Conservation (phyloP, 352 stramenopile species). For the Globisporangium barbulae region DNA sequence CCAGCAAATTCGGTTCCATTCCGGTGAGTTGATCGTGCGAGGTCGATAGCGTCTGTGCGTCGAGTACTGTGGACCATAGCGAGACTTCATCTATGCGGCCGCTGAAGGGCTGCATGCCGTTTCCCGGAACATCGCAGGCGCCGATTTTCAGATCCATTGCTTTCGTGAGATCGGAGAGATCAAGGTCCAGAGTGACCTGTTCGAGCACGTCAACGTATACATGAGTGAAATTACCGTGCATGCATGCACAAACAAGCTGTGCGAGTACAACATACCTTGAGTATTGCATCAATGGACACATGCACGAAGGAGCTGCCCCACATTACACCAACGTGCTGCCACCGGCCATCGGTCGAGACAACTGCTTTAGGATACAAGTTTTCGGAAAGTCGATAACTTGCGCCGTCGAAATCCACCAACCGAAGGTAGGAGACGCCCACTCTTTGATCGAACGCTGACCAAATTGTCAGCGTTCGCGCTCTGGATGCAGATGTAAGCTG, state of each 20-base stretch:
- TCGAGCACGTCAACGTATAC: background rate
- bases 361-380: background rate
- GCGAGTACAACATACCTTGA: conserved; percentile 3
- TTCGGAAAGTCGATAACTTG: background rate
- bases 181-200: background rate
- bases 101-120: conserved; percentile 16
- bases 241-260: background rate
- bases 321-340: conserved; percentile 12
- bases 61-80: conserved; percentile 19
- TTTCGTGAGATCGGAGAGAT: conserved; percentile 3
- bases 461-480: conserved; percentile 11
- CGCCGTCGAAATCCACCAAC: conserved; percentile 1
- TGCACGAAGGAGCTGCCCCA: conserved; percentile 7
- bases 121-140: conserved; percentile 10
- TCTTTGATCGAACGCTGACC: conserved; percentile 10
- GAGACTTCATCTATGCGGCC: conserved; percentile 35
- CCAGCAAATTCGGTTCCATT: conserved; percentile 20
- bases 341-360: background rate
- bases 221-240: background rate
- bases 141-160: conserved; percentile 18
- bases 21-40: conserved; percentile 19
- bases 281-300: conserved; percentile 5
- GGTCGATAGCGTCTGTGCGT: background rate
- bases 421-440: conserved; percentile 2
- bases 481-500: conserved; percentile 5